These are phyloP conservation scores for Tricholoma furcatifolium DNA, from an alignment of 768 basidiomycete genomes.

Conservation along the genomic window DNA sequence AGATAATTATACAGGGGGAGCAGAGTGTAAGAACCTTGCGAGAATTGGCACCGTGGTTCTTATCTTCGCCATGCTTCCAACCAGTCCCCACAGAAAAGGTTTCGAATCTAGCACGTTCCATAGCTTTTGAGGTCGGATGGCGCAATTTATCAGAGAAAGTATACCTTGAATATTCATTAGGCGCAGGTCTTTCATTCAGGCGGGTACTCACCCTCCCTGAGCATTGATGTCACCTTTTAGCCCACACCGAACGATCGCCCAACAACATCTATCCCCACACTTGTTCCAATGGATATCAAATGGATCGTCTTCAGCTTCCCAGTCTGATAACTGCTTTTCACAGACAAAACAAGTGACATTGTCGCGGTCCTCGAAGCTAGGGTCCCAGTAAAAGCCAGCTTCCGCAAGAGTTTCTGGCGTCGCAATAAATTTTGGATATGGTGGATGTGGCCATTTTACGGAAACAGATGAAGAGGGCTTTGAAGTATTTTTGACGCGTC, in stretches of 20 bases:
- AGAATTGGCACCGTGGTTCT: slow-evolving; percentile 68
- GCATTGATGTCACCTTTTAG: slow-evolving; percentile 55
- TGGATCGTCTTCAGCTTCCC: slow-evolving; percentile 86
- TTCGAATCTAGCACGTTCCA: slow-evolving; percentile 72
- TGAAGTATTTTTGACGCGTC: slow-evolving; percentile 55
- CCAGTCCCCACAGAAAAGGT: slow-evolving; percentile 55
- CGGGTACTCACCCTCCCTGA: slow-evolving; percentile 45
- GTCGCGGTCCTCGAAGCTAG: slow-evolving; percentile 65
- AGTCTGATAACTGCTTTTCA: slow-evolving; percentile 76
- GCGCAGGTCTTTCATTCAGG: neutral
- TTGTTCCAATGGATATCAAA: slow-evolving; percentile 79
- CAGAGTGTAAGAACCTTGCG: slow-evolving; percentile 48
- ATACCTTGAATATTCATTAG: slow-evolving; percentile 42
- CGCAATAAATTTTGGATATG: slow-evolving; percentile 49
- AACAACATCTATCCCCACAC: slow-evolving; percentile 63
- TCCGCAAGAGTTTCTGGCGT: slow-evolving; percentile 76
- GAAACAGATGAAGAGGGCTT: slow-evolving; percentile 45
- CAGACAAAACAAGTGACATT: slow-evolving; percentile 86
- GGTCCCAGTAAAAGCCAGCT: slow-evolving; percentile 88
- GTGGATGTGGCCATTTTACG: slow-evolving; percentile 81
- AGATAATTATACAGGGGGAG: neutral
- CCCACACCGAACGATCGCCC: slow-evolving; percentile 81
- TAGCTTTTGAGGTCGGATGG: slow-evolving; percentile 60
- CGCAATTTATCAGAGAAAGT: slow-evolving; percentile 56
- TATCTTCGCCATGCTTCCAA: slow-evolving; percentile 69